phyloP scores from a whole-genome alignment of 257 asterid genomes.

The Solanum corneliomulleri region DNA sequence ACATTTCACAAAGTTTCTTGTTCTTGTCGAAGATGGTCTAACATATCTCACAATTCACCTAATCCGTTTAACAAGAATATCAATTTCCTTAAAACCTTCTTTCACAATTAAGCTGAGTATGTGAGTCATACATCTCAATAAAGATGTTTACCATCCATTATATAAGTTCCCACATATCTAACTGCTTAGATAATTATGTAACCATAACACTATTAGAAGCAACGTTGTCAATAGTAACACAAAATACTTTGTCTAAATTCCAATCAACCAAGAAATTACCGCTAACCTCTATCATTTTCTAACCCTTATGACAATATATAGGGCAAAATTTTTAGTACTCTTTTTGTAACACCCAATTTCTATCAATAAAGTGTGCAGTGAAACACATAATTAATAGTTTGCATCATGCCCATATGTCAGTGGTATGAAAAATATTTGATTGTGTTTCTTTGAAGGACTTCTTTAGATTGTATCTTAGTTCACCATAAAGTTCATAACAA shows the following conservation, averaged over 20 bases:
- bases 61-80: not conserved
- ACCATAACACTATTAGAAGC: not conserved
- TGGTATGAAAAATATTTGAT: too few relatives aligned
- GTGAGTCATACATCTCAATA: not conserved
- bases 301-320: not conserved
- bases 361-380: not conserved
- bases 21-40: not conserved
- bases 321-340: not conserved
- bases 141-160: not conserved
- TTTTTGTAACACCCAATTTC: not conserved
- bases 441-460: too few relatives aligned
- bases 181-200: not conserved
- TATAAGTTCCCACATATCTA: not conserved
- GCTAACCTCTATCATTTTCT: not conserved
- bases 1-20: not conserved
- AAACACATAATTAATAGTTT: not conserved
- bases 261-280: not conserved
- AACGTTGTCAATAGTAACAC: not conserved
- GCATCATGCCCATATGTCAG: too few relatives aligned
- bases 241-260: not conserved
- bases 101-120: not conserved
- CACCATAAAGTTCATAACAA: too few relatives aligned
- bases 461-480: too few relatives aligned
- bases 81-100: not conserved
- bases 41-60: not conserved